Conservation (phyloP, 495 filamentous ascomycete species). For the Pyronema omphalodes region DNA sequence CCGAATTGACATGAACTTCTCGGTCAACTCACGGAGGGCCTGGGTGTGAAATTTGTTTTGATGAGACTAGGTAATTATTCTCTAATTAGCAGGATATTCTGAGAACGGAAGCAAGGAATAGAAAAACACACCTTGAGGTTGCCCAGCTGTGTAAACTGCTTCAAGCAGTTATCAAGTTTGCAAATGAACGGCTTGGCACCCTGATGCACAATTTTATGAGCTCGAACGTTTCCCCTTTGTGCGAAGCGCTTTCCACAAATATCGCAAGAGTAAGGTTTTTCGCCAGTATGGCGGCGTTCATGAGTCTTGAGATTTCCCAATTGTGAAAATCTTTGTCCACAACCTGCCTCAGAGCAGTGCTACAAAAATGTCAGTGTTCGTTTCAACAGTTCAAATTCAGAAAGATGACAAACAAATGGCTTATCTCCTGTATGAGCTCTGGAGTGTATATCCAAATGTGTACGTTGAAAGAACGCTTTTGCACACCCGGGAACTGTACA, state of each 20-base stretch:
- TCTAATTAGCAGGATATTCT: not conserved
- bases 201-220: constrained; percentile 68
- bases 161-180: constrained; percentile 60
- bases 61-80: constrained; percentile 43
- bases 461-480: constrained; percentile 81
- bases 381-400: not conserved
- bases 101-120: constrained; percentile 3
- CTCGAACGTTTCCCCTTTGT: constrained; percentile 70
- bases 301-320: constrained; percentile 84
- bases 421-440: constrained; percentile 80
- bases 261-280: constrained; percentile 69
- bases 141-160: constrained; percentile 73
- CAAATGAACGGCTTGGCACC: constrained; percentile 64
- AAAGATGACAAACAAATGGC: constrained; percentile 46
- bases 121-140: constrained; percentile 54
- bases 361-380: constrained; percentile 21
- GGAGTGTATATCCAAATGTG: constrained; percentile 79
- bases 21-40: constrained; percentile 52
- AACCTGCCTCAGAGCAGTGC: constrained; percentile 56
- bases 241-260: constrained; percentile 68
- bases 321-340: constrained; percentile 69
- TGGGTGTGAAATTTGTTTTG: constrained; percentile 80
- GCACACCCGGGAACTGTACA: constrained; percentile 59
- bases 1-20: constrained; percentile 48
- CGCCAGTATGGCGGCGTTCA: constrained; percentile 68